Percentiles rank a stretch among this genome's conserved stretches.
phyloP scores from a whole-genome alignment of 192 early-diverging fungal genomes.

The Backusella psychrophila region DNA sequence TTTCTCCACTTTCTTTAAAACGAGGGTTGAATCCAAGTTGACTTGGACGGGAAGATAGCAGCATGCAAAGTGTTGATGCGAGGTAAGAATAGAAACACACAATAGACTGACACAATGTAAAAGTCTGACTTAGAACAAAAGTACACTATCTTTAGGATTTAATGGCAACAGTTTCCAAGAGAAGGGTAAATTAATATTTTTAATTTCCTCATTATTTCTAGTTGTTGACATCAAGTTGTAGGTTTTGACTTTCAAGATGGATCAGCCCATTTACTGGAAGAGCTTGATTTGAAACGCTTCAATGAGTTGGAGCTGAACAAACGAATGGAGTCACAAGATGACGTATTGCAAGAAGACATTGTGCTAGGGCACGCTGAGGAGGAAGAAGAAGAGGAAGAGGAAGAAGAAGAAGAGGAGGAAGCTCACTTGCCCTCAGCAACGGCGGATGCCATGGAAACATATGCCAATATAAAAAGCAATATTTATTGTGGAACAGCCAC shows the following conservation, averaged over 20 bases:
- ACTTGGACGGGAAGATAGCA: constrained; percentile 1
- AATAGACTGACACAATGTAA: not conserved
- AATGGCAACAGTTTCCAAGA: not conserved
- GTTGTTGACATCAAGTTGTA: not conserved
- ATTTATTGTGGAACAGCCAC: constrained; percentile 70
- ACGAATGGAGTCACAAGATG: not conserved
- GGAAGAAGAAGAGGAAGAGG: not conserved
- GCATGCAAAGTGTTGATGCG: constrained; percentile 16
- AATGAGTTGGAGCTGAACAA: not conserved
- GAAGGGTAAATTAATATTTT: not conserved
- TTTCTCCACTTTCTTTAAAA: not conserved
- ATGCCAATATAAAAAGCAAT: constrained; percentile 65
- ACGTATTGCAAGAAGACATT: not conserved
- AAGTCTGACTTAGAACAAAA: constrained; percentile 6
- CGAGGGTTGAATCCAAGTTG: not conserved
- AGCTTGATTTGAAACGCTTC: not conserved
- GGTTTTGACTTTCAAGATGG: not conserved
- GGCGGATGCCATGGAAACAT: constrained; percentile 56
- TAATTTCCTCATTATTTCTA: not conserved
- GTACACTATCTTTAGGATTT: constrained; percentile 1
- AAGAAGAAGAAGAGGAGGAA: not conserved
- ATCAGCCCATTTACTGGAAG: not conserved
- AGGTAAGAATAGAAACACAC: not conserved
- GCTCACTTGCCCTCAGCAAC: constrained; percentile 34
- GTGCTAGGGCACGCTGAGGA: not conserved